These are phyloP conservation scores for Helianthus annuus DNA, from an alignment of 129 eudicot genomes.

Conservation along the genomic window HanXRQr2.0-SUNRISE NC_035448.2:48291997-48292496, in stretches of 20 bases:
- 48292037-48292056: slow-evolving; percentile 71
- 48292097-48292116: slow-evolving; percentile 54
- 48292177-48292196: slow-evolving; percentile 79
- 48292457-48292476: too few relatives aligned
- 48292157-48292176: slow-evolving; percentile 72
- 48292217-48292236: slow-evolving; percentile 64
- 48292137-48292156: slow-evolving; percentile 82
- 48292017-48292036: slow-evolving; percentile 69
- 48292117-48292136: slow-evolving; percentile 75
- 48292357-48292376: too few relatives aligned
- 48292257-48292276: slow-evolving; percentile 71
- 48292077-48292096: slow-evolving; percentile 56
- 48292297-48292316: slow-evolving; percentile 94
- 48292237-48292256: slow-evolving; percentile 66
- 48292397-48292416: too few relatives aligned
- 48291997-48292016: slow-evolving; percentile 74
- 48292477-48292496: too few relatives aligned
- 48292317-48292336: slow-evolving; percentile 40
- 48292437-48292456: too few relatives aligned
- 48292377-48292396: too few relatives aligned
- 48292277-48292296: slow-evolving; percentile 79
- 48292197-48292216: slow-evolving; percentile 72
- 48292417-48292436: too few relatives aligned
- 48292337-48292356: too few relatives aligned
- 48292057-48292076: slow-evolving; percentile 75